A percentile compares a stretch with the other conserved stretches of the same genome.
Evolutionary conservation across 1,284 basidiomycete species (phyloP).

Genomic region (Farysia itapuensis): DNA sequence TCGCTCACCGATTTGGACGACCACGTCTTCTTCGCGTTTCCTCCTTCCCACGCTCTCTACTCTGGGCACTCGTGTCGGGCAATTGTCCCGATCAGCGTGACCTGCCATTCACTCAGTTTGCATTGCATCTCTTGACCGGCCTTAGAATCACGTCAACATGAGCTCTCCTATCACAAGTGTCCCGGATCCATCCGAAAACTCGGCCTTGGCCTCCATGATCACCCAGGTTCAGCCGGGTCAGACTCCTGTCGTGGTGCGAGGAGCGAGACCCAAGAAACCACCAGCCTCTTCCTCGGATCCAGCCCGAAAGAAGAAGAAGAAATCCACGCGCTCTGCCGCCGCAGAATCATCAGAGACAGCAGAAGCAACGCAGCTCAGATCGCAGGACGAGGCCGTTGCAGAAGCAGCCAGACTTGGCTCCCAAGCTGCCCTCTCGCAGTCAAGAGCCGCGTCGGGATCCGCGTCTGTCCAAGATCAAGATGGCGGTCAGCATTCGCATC

Average conservation of each 20-base stretch:
- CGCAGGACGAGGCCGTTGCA: slow-evolving; percentile 22
- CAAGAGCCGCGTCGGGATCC: slow-evolving; percentile 5
- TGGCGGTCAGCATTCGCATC: slow-evolving; percentile 13
- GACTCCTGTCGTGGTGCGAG: slow-evolving; percentile 8
- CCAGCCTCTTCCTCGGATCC: slow-evolving; percentile 4
- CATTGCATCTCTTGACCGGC: no score
- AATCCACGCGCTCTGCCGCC: slow-evolving; percentile 2
- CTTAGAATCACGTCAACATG: no score
- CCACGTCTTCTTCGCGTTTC: no score
- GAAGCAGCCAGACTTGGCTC: slow-evolving; percentile 19
- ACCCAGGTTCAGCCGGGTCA: slow-evolving; percentile 47
- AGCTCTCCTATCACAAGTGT: slow-evolving; percentile 43
- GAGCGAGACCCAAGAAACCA: slow-evolving; percentile 18
- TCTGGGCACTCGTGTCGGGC: no score
- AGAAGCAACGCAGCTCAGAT: slow-evolving; percentile 8
- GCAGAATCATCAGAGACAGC: slow-evolving; percentile 4
- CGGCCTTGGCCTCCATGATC: slow-evolving; percentile 41
- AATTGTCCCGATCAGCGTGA: no score
- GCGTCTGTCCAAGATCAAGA: not conserved
- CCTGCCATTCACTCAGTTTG: no score
- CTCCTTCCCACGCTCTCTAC: no score
- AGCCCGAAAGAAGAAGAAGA: slow-evolving; percentile 36
- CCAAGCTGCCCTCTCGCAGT: slow-evolving; percentile 22
- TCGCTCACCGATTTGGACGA: no score
- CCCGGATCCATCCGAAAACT: slow-evolving; percentile 35